phyloP scores from a whole-genome alignment of 768 basidiomycete species.

The Boletus rufocinnamomeus region DNA sequence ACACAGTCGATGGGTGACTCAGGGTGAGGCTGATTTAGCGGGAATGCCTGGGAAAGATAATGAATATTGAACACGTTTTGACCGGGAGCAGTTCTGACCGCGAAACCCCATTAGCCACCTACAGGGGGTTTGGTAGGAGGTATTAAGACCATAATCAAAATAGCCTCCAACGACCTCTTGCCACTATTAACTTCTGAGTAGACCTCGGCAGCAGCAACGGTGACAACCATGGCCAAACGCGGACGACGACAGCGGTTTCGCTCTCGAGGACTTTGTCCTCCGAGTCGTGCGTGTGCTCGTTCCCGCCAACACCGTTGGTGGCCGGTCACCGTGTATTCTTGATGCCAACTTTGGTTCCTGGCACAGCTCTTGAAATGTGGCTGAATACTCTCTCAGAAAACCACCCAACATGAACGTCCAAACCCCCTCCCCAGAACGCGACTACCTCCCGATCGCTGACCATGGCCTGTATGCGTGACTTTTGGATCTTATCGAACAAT shows the following conservation, averaged over 20 bases:
- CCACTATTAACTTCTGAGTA: background rate
- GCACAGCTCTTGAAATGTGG: background rate
- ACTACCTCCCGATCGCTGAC: constrained; percentile 75
- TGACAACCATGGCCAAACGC: background rate
- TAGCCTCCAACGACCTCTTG: background rate
- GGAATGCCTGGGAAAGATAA: constrained; percentile 8
- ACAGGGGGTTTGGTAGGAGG: background rate
- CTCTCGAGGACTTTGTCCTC: background rate
- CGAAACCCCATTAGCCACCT: background rate
- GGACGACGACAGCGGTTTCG: background rate
- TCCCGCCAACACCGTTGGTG: background rate
- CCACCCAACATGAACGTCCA: constrained; percentile 47
- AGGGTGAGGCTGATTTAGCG: background rate
- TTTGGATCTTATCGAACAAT: background rate
- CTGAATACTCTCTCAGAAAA: background rate
- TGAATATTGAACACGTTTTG: constrained; percentile 2
- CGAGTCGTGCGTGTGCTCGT: background rate
- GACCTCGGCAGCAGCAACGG: background rate
- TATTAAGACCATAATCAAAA: background rate
- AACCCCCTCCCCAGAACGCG: constrained; percentile 54
- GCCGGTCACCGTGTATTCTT: constrained; percentile 6
- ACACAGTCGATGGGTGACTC: too few species aligned
- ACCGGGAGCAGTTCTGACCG: background rate
- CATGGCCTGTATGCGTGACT: constrained; percentile 67
- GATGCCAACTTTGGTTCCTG: constrained; percentile 11